Base-by-base conservation (phyloP, 1,284 basidiomycete genomes). In the Rhodotorula sp. region DNA sequence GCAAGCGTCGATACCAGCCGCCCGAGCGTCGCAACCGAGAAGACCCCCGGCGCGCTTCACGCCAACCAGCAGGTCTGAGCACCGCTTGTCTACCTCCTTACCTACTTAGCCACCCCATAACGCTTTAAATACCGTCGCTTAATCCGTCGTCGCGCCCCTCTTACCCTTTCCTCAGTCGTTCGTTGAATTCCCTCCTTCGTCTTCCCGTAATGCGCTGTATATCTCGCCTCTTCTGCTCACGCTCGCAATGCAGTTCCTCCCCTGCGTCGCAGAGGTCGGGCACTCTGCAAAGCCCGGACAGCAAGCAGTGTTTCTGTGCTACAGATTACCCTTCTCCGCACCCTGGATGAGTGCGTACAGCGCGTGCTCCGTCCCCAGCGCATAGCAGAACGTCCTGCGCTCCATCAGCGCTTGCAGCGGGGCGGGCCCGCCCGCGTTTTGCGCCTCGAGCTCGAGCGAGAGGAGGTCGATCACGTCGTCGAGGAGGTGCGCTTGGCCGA, bases 401-500 rank as follows among this genome's bases (percentile, higher is more conserved):
- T 89, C 85, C 68, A 92, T 85, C 61, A 71, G 70, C 25, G 66
- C 64, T 22, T 44, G 27, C 17, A 58, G 50, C 34, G 89, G 83
- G 7, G 84, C 83, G 1, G 85, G 84, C 0, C 82, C 83, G 25
- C 66, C 66, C 6, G 60, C 36, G 2, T 17, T 25, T 10, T 80
- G 82, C 34, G 88, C 81, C 77, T 79, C 72, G 29, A 80, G 76
- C 34, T 91, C 89, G 39, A 92, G 85, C 87, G 92, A 80, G 44
- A 82, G 79, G 61, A 79, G 67, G 66, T 81, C 79, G 70, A 98
- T 94, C 55, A 98, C 82, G 80, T 98, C 93, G 79, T 97, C 95
- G 8, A 99, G 84, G 27, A 98, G 84, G 82, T 97, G 94, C 0
- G 95, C 94, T 80, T 96, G 94, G 1, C 94, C 96, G 0, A 93